Conservation (phyloP, 2,329 filamentous ascomycete genomes). For the Alternaria consortialis region DNA sequence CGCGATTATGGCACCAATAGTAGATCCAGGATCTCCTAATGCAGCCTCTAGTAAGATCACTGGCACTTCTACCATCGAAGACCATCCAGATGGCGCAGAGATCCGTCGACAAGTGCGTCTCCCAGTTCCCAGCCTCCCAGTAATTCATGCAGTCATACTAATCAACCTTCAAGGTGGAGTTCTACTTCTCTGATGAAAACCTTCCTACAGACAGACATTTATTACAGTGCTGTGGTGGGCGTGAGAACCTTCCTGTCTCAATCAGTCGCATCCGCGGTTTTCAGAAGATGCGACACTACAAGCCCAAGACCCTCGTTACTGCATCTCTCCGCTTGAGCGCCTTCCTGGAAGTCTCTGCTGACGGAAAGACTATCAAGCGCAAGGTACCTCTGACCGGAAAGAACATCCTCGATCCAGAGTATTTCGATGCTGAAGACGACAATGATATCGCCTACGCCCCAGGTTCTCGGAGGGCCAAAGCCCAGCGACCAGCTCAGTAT, state of each 20-base stretch:
- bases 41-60: background rate
- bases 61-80: constrained; percentile 1
- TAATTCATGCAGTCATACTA: background rate
- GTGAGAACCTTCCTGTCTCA: constrained; percentile 55
- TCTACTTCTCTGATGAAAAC: constrained; percentile 61
- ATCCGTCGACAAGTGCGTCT: constrained; percentile 43
- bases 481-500: constrained; percentile 30
- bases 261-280: constrained; percentile 56
- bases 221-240: constrained; percentile 52
- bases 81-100: constrained; percentile 38
- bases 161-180: constrained; percentile 54
- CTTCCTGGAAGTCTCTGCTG: constrained; percentile 53
- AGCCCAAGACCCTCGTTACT: constrained; percentile 50
- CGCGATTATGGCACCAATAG: background rate
- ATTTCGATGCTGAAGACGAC: constrained; percentile 31
- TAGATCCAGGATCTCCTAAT: background rate
- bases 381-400: constrained; percentile 50
- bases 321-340: constrained; percentile 54
- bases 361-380: constrained; percentile 55
- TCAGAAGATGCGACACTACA: constrained; percentile 58
- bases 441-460: constrained; percentile 46
- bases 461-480: constrained; percentile 13
- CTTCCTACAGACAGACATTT: constrained; percentile 55
- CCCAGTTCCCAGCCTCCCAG: background rate
- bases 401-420: constrained; percentile 41